Conservation (phyloP, 2,329 filamentous ascomycete species). For the Penicillium sp. region DNA sequence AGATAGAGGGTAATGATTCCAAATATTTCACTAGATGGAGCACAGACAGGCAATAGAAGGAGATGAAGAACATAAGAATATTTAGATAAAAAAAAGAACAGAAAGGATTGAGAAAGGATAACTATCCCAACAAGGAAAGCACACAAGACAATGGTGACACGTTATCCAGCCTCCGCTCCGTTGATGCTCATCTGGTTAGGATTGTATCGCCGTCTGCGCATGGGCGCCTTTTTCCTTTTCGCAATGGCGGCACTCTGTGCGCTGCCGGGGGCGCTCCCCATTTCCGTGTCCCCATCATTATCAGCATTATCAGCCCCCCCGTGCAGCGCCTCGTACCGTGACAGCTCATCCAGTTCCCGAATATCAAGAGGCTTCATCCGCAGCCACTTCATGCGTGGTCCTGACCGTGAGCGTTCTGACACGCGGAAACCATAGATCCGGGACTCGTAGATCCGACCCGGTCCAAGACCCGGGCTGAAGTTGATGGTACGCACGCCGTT, state of each 20-base stretch:
- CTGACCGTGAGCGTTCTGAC: constrained; percentile 77
- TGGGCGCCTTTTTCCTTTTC: constrained; percentile 37
- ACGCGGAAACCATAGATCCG: constrained; percentile 95
- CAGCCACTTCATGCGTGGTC: constrained; percentile 94
- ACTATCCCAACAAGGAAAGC: too few relatives aligned
- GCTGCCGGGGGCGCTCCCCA: constrained; percentile 26
- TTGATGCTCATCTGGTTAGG: constrained; percentile 26
- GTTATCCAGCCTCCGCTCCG: too few relatives aligned
- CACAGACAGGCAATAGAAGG: too few relatives aligned
- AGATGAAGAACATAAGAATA: too few relatives aligned
- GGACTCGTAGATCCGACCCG: constrained; percentile 79
- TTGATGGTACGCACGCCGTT: constrained; percentile 84
- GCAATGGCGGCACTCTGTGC: constrained; percentile 34
- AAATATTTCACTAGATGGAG: too few relatives aligned
- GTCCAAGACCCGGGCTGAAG: constrained; percentile 76
- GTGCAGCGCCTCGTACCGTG: constrained; percentile 14
- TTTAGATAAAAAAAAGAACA: too few relatives aligned
- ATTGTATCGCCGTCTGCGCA: constrained; percentile 36
- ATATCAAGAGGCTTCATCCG: constrained; percentile 81
- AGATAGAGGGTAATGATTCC: too few relatives aligned
- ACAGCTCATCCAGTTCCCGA: too few relatives aligned
- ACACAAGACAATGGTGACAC: too few relatives aligned
- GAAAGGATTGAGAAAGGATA: too few relatives aligned
- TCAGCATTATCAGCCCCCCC: too few relatives aligned
- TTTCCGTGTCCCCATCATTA: constrained; percentile 33